Base-by-base conservation (phyloP, 768 basidiomycete genomes). In the Boletus patriciae region DNA sequence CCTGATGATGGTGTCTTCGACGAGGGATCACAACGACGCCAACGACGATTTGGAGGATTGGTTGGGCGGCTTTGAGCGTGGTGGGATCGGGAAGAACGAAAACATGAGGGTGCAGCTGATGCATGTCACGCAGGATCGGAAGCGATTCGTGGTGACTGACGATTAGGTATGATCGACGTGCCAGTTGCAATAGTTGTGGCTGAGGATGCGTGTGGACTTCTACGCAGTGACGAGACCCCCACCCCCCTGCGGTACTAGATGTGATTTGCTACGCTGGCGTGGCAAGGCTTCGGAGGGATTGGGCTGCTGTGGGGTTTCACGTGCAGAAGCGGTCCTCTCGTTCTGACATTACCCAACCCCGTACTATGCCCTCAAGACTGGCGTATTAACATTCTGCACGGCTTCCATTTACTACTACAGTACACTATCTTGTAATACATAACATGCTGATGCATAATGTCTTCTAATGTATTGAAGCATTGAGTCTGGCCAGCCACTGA, bases 1-100 rank as follows among this genome's bases (percentile, higher is more conserved):
- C 1, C 1, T 58, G n/a, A 58, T 50, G 42, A 56, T 56, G 43
- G 57, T 31, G 4, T 58, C 57, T 1, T 56, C 57, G 13, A 7
- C 46, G 19, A 42, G 23, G 40, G 40, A 37, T n/a, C 3, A 3
- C 0, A 8, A 5, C 27, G 16, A 18, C 1, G 13, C 2, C 45
- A 33, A 48, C 10, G 33, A 34, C 13, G 11, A 34, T 34, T 18
- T 54, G 38, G 38, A 19, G 10, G 43, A 29, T 21, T 23, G 8
- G 19, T 13, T 46, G 37, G 3, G 1, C 21, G 55, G 52, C 6
- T 57, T 55, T 7, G 46, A 55, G n/a, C 51, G 5, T 3, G 44
- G 31, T 21, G 45, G 38, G 4, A 15, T 54, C 4, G 6, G 6
- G 2, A 25, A 3, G 4, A 57, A 57, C n/a, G 55, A 58, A 7